These are phyloP conservation scores for Periglandula ipomoeae DNA, from an alignment of 2,329 filamentous ascomycete species.

Conservation along the genomic window DNA sequence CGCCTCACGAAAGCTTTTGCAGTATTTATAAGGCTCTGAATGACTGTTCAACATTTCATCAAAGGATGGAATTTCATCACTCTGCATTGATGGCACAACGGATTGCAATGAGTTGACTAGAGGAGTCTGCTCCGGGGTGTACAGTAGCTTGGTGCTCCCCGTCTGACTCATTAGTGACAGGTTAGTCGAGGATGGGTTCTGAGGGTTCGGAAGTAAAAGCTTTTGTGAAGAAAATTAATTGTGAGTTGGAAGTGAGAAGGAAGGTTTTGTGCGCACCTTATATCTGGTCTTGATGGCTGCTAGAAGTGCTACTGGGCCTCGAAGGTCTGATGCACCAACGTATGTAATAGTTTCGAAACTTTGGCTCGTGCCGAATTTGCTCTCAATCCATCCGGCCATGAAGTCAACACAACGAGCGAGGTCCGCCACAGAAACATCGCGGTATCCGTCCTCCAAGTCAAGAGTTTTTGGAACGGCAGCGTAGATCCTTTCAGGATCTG, in stretches of 20 bases:
- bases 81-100: neutral
- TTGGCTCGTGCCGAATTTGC: neutral
- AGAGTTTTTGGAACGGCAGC: neutral
- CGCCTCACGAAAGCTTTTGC: neutral
- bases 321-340: neutral
- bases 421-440: neutral
- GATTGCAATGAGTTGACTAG: neutral
- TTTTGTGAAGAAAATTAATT: no score
- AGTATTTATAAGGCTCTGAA: neutral
- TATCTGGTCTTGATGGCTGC: neutral
- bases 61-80: neutral
- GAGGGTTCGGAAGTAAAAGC: neutral
- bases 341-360: neutral
- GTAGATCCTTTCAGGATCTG: neutral
- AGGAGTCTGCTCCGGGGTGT: neutral
- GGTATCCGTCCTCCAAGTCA: neutral
- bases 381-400: neutral
- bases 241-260: no score
- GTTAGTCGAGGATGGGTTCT: neutral
- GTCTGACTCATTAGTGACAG: neutral
- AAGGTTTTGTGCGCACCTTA: no score
- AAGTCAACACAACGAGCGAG: neutral
- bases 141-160: neutral
- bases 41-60: neutral
- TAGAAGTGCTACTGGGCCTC: neutral